phyloP scores from a whole-genome alignment of 106 monocot genomes.

The Allium fistulosum region DNA sequence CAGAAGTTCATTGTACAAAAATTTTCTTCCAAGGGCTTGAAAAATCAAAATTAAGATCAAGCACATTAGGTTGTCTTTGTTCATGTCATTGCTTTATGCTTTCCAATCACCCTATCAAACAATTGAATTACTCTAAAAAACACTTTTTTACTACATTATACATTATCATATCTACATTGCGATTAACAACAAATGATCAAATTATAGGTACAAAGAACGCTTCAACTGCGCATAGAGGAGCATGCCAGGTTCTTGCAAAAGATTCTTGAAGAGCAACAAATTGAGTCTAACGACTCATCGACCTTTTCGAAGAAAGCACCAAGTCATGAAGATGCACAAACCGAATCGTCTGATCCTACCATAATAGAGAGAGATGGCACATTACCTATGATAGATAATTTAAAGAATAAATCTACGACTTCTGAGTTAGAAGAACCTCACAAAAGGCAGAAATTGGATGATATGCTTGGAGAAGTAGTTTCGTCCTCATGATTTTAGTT shows the following conservation, averaged over 20 bases:
- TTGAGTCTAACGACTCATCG: constrained; percentile 28
- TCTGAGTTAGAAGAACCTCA: not conserved
- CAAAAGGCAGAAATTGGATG: constrained; percentile 4
- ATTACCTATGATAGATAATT: not conserved
- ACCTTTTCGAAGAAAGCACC: constrained; percentile 15
- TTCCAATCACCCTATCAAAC: no score
- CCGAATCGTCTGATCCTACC: constrained; percentile 9
- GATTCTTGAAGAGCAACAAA: constrained; percentile 69
- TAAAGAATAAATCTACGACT: not conserved
- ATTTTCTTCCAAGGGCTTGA: no score
- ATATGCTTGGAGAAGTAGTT: not conserved
- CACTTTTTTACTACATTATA: no score
- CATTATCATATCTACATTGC: no score
- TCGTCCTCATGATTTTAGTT: not conserved
- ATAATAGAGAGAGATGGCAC: constrained; percentile 8
- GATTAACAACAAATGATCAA: no score
- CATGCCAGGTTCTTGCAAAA: constrained; percentile 83
- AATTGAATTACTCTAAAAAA: no score
- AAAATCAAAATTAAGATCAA: no score
- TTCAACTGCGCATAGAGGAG: constrained; percentile 85
- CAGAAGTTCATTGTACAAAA: no score
- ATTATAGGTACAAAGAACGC: constrained; percentile 64
- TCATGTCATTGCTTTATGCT: no score
- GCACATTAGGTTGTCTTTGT: no score
- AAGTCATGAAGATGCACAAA: constrained; percentile 10